phyloP scores from a whole-genome alignment of 495 filamentous ascomycete species.

The Hypoxylon trugodes region DNA sequence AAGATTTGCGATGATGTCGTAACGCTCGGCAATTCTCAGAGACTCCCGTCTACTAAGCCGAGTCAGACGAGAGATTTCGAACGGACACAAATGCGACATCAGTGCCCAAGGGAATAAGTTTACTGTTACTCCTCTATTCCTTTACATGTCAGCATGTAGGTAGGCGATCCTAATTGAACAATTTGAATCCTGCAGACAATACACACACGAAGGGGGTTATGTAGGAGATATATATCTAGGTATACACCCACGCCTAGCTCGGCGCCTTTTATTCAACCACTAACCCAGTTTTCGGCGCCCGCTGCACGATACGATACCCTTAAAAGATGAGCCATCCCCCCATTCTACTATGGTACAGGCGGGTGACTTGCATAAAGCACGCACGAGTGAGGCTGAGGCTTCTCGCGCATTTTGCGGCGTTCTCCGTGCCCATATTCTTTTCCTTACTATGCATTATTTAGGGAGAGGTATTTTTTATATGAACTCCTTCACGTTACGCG shows the following conservation, averaged over 20 bases:
- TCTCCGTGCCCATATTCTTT: slow-evolving; percentile 13
- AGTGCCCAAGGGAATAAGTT: too few relatives aligned
- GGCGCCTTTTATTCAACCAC: not conserved
- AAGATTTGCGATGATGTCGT: slow-evolving; percentile 11
- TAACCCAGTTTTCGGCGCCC: slow-evolving; percentile 1
- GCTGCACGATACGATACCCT: not conserved
- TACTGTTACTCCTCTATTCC: too few relatives aligned
- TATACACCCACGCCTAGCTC: not conserved
- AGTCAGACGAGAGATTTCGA: not conserved
- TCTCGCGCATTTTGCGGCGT: slow-evolving; percentile 6
- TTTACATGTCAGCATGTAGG: too few relatives aligned
- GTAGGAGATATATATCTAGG: not conserved
- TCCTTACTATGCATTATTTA: not conserved
- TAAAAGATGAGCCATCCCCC: not conserved
- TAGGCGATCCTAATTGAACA: not conserved
- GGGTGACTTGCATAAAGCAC: slow-evolving; percentile 28
- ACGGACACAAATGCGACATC: not conserved
- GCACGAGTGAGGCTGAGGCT: slow-evolving; percentile 30
- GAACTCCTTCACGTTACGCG: not conserved
- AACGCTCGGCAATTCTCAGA: slow-evolving; percentile 24
- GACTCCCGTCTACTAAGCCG: too few relatives aligned
- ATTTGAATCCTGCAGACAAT: not conserved
- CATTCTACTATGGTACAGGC: too few relatives aligned
- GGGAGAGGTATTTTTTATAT: slow-evolving; percentile 1
- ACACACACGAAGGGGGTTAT: too few relatives aligned